Percentiles rank a stretch among this genome's conserved stretches.
Evolutionary conservation across 1,284 basidiomycete genomes (phyloP).

Genomic region (Ustilago bromivora): DNA sequence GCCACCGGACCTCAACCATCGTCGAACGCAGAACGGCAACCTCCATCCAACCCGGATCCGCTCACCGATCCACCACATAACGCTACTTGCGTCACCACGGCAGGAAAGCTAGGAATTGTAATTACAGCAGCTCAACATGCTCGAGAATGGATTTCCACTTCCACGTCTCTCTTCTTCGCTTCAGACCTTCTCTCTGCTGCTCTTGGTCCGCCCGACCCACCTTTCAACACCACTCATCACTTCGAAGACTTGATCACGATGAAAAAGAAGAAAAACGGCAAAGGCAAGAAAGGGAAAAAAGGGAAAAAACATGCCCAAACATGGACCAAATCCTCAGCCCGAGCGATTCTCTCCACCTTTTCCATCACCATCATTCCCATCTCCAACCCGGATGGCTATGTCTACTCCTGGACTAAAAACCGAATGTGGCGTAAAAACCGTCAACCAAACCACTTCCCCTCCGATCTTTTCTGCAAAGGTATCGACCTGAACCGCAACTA

Average conservation of each 20-base stretch:
- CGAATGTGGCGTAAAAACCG: slow-evolving; percentile 88
- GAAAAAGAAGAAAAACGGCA: slow-evolving; percentile 11
- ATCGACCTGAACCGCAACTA: slow-evolving; percentile 81
- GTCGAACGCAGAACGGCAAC: background rate
- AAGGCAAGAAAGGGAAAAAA: slow-evolving; percentile 14
- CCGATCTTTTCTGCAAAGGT: slow-evolving; percentile 74
- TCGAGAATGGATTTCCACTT: slow-evolving; percentile 79
- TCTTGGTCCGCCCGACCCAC: slow-evolving; percentile 6
- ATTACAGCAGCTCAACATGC: slow-evolving; percentile 46
- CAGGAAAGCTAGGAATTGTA: slow-evolving; percentile 30
- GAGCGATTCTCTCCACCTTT: slow-evolving; percentile 74
- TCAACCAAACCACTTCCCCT: slow-evolving; percentile 70
- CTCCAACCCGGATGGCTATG: slow-evolving; percentile 87
- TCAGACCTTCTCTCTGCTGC: slow-evolving; percentile 29
- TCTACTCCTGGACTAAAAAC: slow-evolving; percentile 76
- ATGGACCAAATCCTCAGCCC: slow-evolving; percentile 29
- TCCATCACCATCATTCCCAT: slow-evolving; percentile 82
- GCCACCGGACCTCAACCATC: background rate
- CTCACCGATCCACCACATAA: slow-evolving; percentile 18
- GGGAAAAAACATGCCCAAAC: slow-evolving; percentile 7
- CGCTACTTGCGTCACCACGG: background rate
- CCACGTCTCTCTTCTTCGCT: slow-evolving; percentile 78
- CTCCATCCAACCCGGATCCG: slow-evolving; percentile 11
- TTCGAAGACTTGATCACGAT: background rate
- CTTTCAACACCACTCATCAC: background rate